A percentile compares a stretch with the other conserved stretches of the same genome.
Evolutionary conservation across 192 early-diverging fungal species (phyloP).

Genomic region (Entomortierella parvispora): DNA sequence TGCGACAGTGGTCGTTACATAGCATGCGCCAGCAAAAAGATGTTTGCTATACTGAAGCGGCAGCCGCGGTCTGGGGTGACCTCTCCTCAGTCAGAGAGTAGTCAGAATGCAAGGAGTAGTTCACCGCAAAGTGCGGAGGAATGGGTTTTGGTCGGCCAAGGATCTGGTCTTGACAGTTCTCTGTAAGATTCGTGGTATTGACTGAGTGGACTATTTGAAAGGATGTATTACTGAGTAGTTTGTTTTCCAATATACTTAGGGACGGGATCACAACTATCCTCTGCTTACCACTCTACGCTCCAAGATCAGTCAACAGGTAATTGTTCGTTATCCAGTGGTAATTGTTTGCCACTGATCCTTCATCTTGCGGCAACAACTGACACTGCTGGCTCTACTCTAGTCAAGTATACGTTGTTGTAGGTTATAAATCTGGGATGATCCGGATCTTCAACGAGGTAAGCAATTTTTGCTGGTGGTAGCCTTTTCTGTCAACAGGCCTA

Average conservation of each 20-base stretch:
- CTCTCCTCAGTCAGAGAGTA: background rate
- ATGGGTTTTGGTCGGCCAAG: constrained; percentile 56
- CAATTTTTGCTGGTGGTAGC: no score
- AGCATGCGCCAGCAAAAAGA: constrained; percentile 44
- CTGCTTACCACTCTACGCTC: constrained; percentile 62
- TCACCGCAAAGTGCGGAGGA: constrained; percentile 4
- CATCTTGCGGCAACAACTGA: no score
- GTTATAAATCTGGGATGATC: constrained; percentile 66
- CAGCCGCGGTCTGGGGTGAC: background rate
- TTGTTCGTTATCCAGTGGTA: no score
- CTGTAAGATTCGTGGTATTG: constrained; percentile 24
- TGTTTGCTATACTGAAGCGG: constrained; percentile 39
- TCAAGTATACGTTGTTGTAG: constrained; percentile 61
- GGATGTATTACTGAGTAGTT: background rate
- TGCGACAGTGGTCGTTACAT: constrained; percentile 49
- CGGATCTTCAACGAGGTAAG: constrained; percentile 61
- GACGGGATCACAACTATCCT: constrained; percentile 61
- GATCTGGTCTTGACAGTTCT: constrained; percentile 53
- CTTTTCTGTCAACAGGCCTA: no score
- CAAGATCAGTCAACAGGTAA: constrained; percentile 58
- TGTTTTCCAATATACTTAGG: constrained; percentile 11
- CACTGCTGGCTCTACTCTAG: no score
- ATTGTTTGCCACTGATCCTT: no score
- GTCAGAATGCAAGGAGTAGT: background rate
- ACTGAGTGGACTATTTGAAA: background rate